A percentile compares a stretch with the other conserved stretches of the same genome.
These are phyloP conservation scores for Elaeis guineensis DNA, from an alignment of 176 grass and related monocot species.

Conservation along the genomic window DNA sequence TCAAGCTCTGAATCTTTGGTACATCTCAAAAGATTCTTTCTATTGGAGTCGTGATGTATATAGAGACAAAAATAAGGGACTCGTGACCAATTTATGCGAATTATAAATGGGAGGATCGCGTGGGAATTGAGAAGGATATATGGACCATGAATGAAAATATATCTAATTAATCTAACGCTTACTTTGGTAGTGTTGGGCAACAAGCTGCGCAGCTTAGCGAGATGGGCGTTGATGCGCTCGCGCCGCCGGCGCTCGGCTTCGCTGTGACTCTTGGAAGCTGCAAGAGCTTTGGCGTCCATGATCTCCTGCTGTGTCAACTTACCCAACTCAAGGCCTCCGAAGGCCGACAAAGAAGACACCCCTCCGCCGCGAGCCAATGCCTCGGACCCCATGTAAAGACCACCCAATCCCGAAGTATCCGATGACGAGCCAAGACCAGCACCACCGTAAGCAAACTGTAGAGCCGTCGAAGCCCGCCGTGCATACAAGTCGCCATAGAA, in stretches of 20 bases:
- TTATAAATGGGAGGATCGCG: no score
- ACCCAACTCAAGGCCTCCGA: slow-evolving; percentile 76
- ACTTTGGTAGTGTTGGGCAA: slow-evolving; percentile 97
- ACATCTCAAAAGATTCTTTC: no score
- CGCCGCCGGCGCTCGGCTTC: slow-evolving; percentile 94
- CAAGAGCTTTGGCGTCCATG: slow-evolving; percentile 95
- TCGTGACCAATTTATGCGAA: no score
- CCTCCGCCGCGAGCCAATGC: slow-evolving; percentile 21
- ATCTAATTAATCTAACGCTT: neutral
- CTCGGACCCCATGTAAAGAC: slow-evolving; percentile 55
- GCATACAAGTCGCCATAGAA: slow-evolving; percentile 76
- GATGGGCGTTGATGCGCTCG: slow-evolving; percentile 89
- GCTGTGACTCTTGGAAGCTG: slow-evolving; percentile 91
- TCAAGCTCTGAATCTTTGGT: no score
- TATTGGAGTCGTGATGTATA: no score
- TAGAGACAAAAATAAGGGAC: no score
- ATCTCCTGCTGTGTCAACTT: slow-evolving; percentile 77
- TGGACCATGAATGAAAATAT: slow-evolving; percentile 6
- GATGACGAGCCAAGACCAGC: slow-evolving; percentile 47
- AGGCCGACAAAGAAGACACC: slow-evolving; percentile 34
- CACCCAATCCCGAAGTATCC: slow-evolving; percentile 67
- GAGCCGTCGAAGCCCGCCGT: slow-evolving; percentile 41
- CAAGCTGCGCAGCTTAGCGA: slow-evolving; percentile 74
- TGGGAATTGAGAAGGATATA: no score
- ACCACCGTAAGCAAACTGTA: slow-evolving; percentile 71